Evolutionary conservation across 331 rosid species (phyloP).

Genomic region (Malus hybrid): DNA sequence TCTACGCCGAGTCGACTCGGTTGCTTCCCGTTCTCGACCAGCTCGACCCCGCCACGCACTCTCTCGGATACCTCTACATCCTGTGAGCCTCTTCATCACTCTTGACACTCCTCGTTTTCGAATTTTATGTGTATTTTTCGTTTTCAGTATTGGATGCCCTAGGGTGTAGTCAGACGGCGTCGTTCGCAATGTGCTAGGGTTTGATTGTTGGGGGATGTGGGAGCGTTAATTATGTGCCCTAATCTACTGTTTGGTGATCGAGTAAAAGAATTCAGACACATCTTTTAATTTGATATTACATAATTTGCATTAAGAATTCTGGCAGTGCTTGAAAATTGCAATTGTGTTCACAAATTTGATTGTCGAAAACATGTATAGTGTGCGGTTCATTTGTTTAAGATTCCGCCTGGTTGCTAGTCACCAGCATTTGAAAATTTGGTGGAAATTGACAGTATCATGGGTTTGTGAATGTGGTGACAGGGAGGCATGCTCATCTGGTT

Average conservation of each 20-base stretch:
- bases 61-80: constrained; percentile 75
- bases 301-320: neutral
- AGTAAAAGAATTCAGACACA: neutral
- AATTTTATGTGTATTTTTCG: neutral
- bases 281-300: neutral
- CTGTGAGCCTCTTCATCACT: constrained; percentile 37
- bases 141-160: neutral
- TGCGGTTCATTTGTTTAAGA: neutral
- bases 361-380: neutral
- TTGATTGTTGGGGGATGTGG: neutral
- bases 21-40: constrained; percentile 43
- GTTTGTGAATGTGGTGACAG: constrained; percentile 37
- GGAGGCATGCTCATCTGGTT: constrained; percentile 52
- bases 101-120: neutral
- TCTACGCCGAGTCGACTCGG: constrained; percentile 48
- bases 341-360: neutral
- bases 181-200: neutral
- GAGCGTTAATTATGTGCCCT: neutral
- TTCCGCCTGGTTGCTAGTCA: neutral
- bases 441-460: neutral
- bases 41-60: constrained; percentile 62
- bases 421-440: neutral
- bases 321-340: neutral
- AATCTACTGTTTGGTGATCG: neutral
- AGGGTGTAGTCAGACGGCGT: constrained; percentile 14